Percentiles rank a stretch among this genome's conserved stretches.
These are phyloP conservation scores for Ophiostoma australiae DNA, from an alignment of 2,329 filamentous ascomycete genomes.

Conservation along the genomic window DNA sequence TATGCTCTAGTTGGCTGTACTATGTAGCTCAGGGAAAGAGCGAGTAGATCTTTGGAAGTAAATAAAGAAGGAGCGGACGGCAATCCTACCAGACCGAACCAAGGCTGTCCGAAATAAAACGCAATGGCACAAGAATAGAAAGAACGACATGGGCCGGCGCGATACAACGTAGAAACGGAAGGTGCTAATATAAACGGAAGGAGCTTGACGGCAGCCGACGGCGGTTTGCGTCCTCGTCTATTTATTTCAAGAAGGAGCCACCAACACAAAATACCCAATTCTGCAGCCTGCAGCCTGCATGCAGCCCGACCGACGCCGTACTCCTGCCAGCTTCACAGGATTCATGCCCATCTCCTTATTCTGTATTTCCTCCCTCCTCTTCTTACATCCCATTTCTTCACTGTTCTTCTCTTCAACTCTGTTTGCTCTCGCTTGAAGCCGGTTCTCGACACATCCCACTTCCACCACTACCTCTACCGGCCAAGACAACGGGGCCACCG, in stretches of 20 bases:
- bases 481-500: constrained; percentile 5
- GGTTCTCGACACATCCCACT: neutral
- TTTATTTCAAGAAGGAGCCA: neutral
- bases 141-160: neutral
- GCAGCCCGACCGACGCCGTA: constrained; percentile 5
- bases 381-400: neutral
- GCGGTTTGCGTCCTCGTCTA: neutral
- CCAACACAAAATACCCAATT: neutral
- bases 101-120: neutral
- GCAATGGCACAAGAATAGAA: neutral
- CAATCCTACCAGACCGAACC: neutral
- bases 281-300: neutral
- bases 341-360: neutral
- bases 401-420: neutral
- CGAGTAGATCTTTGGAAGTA: neutral
- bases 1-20: no score
- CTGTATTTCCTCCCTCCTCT: neutral
- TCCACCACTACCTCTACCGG: neutral
- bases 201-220: neutral
- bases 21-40: neutral
- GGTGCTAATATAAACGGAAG: constrained; percentile 1
- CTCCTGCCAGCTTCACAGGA: neutral
- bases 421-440: neutral
- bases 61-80: neutral
- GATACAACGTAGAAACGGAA: neutral